Evolutionary conservation across 2,329 filamentous ascomycete genomes (phyloP).

Genomic region (Aspergillus sp.): DNA sequence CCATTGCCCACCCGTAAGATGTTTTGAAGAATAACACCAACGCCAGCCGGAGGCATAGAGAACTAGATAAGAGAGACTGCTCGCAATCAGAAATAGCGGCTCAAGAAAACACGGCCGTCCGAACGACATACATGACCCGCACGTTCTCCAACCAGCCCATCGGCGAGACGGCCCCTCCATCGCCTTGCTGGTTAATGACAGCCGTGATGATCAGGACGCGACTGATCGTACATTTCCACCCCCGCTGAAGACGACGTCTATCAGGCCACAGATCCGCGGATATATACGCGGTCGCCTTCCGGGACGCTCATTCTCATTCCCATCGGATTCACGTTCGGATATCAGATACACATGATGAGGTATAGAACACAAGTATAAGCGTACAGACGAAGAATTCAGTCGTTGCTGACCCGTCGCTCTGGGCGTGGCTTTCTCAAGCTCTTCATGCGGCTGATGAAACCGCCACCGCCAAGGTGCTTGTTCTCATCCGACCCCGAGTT

Average conservation of each 20-base stretch:
- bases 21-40: too few species aligned
- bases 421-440: slow-evolving; percentile 63
- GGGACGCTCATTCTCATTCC: not conserved
- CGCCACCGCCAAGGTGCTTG: slow-evolving; percentile 49
- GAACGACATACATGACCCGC: not conserved
- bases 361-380: not conserved
- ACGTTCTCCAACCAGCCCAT: not conserved
- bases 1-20: too few species aligned
- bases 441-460: slow-evolving; percentile 77
- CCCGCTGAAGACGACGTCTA: not conserved
- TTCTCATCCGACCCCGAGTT: slow-evolving; percentile 36
- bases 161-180: not conserved
- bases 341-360: not conserved
- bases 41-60: too few species aligned
- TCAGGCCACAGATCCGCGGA: not conserved
- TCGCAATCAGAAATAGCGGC: not conserved
- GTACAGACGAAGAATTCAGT: slow-evolving; percentile 18
- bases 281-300: not conserved
- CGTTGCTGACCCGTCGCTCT: slow-evolving; percentile 37
- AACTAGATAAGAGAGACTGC: too few species aligned
- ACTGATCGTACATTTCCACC: not conserved
- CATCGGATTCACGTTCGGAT: not conserved
- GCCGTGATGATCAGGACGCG: not conserved
- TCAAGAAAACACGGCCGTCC: not conserved
- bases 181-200: too few species aligned